Conservation (phyloP, 129 eudicot genomes). For the Tagetes patula region DNA sequence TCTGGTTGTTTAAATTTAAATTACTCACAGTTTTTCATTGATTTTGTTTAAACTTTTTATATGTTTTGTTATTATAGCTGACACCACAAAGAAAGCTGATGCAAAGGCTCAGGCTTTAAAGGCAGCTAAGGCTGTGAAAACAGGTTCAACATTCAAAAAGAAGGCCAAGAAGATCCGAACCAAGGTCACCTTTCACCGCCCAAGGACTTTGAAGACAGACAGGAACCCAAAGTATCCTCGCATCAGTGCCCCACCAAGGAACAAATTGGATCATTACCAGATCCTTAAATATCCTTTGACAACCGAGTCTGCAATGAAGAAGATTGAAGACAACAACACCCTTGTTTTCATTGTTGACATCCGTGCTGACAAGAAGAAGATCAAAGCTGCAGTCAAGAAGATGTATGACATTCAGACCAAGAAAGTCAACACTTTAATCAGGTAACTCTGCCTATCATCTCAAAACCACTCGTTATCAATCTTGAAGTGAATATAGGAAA, state of each 20-base stretch:
- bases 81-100: constrained; percentile 53
- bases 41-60: background rate
- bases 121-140: constrained; percentile 67
- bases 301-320: constrained; percentile 73
- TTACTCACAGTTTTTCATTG: background rate
- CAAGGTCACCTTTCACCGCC: constrained; percentile 61
- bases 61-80: constrained; percentile 22
- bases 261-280: constrained; percentile 69
- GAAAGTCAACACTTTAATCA: constrained; percentile 72
- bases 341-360: constrained; percentile 73
- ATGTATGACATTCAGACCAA: constrained; percentile 79
- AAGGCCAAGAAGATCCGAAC: constrained; percentile 68
- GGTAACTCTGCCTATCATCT: constrained; percentile 28
- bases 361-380: constrained; percentile 71
- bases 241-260: constrained; percentile 67
- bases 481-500: no score
- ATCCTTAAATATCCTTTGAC: constrained; percentile 66
- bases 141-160: constrained; percentile 64
- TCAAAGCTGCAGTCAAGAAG: constrained; percentile 67
- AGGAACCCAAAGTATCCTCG: constrained; percentile 74
- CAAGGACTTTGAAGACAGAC: constrained; percentile 60
- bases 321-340: constrained; percentile 70
- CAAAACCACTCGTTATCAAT: background rate
- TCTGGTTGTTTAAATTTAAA: background rate
- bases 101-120: constrained; percentile 65